Evolutionary conservation across 176 grass and related monocot species (phyloP), one percentile per base, ranked within the genome.

Genomic region (Oryza glumipatula): DNA sequence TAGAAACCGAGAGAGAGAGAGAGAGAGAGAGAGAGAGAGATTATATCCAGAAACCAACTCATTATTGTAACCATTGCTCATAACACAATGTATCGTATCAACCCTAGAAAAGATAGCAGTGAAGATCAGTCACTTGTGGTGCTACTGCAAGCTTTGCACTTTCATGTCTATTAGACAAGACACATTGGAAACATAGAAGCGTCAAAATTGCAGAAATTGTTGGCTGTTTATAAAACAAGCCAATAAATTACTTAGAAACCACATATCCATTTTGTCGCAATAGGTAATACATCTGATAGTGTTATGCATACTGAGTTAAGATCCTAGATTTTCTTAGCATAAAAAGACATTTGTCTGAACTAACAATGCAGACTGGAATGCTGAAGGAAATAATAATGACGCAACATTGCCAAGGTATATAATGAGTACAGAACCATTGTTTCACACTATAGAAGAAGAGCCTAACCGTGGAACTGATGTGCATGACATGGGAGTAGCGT

Each of bases 401-500:
- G 26, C 26, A 28, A 63, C 3, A 85, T 15, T 49, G 28, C 5
- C 11, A 11, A 24, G 32, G 26, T 79, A 39, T 44, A 90, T 76
- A 68, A 54, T 48, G 17, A 41, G 63, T 82, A 64, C 14, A 72
- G 13, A 78, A 70, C 7, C 15, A 84, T 24, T 32, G 2, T 54
- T 70, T 67, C 9, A 79, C 21, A 86, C 11, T 69, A 73, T 41
- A 79, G 2, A 33, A 80, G 16, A 74, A 51, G 61, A 89, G 17
- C 56, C 81, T 87, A 45, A 97, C 94, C 47, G 94, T 97, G 5
- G 94, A 97, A 47, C 94, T 97, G 72, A 97, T 97, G 83, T 97
- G 92, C 94, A 97, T 97, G 23, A 97, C 94, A 87, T 97, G 94
- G 5, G 94, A 97, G 73, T 97, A 97, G 46, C 88, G 84, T 67